A percentile compares a stretch with the other conserved stretches of the same genome.
These are phyloP conservation scores for Rhodotorula sp. DNA, from an alignment of 1,284 basidiomycete genomes.

Conservation along the genomic window DNA sequence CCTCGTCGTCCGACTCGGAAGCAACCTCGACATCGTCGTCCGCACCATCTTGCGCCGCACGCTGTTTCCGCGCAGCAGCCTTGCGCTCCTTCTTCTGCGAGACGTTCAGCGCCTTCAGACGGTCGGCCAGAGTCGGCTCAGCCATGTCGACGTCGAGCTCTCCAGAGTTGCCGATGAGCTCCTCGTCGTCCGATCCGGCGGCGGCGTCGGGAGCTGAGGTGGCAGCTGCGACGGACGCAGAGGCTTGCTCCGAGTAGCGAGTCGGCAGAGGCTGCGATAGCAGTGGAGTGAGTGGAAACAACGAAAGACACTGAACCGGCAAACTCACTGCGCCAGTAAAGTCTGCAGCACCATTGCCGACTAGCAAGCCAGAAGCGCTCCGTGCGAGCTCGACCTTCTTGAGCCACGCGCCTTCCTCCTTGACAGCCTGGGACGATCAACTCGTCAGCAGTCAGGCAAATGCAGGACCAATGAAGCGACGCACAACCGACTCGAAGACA, in stretches of 20 bases:
- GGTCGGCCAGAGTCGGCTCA: slow-evolving; percentile 83
- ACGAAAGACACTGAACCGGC: too few species aligned
- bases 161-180: slow-evolving; percentile 33
- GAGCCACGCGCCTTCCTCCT: slow-evolving; percentile 27
- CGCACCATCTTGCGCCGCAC: slow-evolving; percentile 38
- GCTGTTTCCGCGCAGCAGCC: slow-evolving; percentile 46
- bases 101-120: slow-evolving; percentile 69
- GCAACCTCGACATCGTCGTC: slow-evolving; percentile 40
- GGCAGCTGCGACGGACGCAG: slow-evolving; percentile 21
- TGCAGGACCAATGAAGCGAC: background rate
- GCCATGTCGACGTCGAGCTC: slow-evolving; percentile 77
- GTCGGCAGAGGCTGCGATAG: slow-evolving; percentile 24
- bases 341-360: slow-evolving; percentile 18
- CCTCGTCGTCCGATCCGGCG: slow-evolving; percentile 42
- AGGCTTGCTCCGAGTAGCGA: slow-evolving; percentile 32
- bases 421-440: slow-evolving; percentile 8
- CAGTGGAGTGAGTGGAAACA: background rate
- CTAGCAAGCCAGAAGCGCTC: slow-evolving; percentile 15
- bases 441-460: too few species aligned
- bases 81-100: slow-evolving; percentile 45
- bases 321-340: slow-evolving; percentile 61
- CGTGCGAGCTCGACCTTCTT: slow-evolving; percentile 30
- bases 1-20: slow-evolving; percentile 33
- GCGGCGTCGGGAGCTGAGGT: slow-evolving; percentile 15
- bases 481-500: slow-evolving; percentile 31